These are phyloP conservation scores for Teratosphaeria zuluensis DNA, from an alignment of 2,329 filamentous ascomycete genomes.

Conservation along the genomic window DNA sequence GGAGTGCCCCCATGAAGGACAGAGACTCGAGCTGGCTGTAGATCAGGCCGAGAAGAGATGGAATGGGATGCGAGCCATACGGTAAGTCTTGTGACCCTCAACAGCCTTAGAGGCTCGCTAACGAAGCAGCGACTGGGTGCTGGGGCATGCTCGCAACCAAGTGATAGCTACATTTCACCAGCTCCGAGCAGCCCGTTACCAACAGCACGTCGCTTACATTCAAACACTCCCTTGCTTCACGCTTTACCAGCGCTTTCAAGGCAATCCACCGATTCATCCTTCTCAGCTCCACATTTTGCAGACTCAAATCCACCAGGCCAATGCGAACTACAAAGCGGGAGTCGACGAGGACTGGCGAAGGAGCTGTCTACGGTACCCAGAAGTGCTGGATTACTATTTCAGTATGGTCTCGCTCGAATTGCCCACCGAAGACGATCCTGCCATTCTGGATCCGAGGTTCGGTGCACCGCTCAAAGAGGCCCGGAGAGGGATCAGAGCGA, in stretches of 20 bases:
- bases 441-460: slow-evolving; percentile 28
- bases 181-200: slow-evolving; percentile 30
- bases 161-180: slow-evolving; percentile 36
- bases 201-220: slow-evolving; percentile 34
- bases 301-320: slow-evolving; percentile 51
- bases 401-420: slow-evolving; percentile 57
- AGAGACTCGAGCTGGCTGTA: slow-evolving; percentile 23
- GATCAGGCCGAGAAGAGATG: slow-evolving; percentile 24
- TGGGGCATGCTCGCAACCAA: slow-evolving; percentile 35
- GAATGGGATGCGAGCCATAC: slow-evolving; percentile 17
- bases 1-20: slow-evolving; percentile 26
- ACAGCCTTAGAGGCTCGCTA: background rate
- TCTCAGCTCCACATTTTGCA: slow-evolving; percentile 32
- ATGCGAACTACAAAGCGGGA: slow-evolving; percentile 58
- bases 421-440: slow-evolving; percentile 44
- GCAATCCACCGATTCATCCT: slow-evolving; percentile 34
- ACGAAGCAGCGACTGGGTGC: slow-evolving; percentile 35
- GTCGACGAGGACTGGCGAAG: slow-evolving; percentile 72
- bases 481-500: slow-evolving; percentile 22
- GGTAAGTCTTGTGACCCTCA: slow-evolving; percentile 11
- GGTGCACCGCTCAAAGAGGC: slow-evolving; percentile 18
- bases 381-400: slow-evolving; percentile 76
- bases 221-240: slow-evolving; percentile 37
- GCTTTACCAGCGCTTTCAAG: slow-evolving; percentile 37
- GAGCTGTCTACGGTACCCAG: slow-evolving; percentile 66